Evolutionary conservation across 129 eudicot genomes (phyloP).

Genomic region (Flaveria trinervia): DNA sequence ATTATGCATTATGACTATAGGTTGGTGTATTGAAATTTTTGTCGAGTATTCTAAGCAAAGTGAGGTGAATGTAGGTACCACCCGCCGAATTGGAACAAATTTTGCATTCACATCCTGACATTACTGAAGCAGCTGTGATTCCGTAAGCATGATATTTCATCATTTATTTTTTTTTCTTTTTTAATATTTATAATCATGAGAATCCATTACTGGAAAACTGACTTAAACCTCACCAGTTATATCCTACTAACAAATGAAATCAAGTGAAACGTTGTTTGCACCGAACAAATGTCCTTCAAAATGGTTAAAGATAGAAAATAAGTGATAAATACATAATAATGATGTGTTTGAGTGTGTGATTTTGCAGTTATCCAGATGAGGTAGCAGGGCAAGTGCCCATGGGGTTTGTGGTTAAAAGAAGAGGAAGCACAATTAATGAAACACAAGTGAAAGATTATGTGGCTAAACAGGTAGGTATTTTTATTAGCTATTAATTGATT

Average conservation of each 20-base stretch:
- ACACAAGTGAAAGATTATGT: slow-evolving; percentile 53
- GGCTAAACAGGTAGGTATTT: slow-evolving; percentile 48
- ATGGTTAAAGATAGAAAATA: too few relatives aligned
- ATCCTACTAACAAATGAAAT: too few relatives aligned
- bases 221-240: background rate
- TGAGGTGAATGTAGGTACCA: slow-evolving; percentile 48
- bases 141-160: slow-evolving; percentile 41
- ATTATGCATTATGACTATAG: background rate
- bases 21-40: background rate
- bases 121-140: slow-evolving; percentile 67
- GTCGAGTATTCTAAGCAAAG: background rate
- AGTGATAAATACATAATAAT: too few relatives aligned
- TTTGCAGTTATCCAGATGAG: slow-evolving; percentile 65
- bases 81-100: slow-evolving; percentile 75
- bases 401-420: slow-evolving; percentile 65
- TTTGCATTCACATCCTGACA: slow-evolving; percentile 59
- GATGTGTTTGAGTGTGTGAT: background rate
- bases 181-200: too few relatives aligned
- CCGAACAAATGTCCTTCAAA: too few relatives aligned
- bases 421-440: slow-evolving; percentile 48
- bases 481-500: background rate
- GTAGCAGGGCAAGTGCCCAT: slow-evolving; percentile 67
- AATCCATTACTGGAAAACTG: too few relatives aligned
- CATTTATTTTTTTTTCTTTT: background rate
- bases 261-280: too few relatives aligned